These are phyloP conservation scores for Paracoccidioides lutzii DNA, from an alignment of 2,329 filamentous ascomycete species.

Conservation along the genomic window DNA sequence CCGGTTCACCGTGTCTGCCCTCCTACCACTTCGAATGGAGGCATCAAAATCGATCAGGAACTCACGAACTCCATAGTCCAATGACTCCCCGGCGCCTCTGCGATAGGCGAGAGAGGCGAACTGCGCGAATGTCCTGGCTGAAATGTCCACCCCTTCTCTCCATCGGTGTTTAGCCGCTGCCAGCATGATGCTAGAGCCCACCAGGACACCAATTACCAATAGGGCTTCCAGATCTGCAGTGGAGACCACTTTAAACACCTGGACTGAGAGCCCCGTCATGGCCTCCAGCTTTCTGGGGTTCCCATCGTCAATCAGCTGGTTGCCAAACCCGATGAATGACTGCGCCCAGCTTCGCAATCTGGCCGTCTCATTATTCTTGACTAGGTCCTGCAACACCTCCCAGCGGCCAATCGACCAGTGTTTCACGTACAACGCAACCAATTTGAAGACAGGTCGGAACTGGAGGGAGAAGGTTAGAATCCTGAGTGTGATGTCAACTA, in stretches of 20 bases:
- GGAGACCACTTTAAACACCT: slow-evolving; percentile 10
- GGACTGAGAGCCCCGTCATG: slow-evolving; percentile 11
- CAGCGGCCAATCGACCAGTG: slow-evolving; percentile 12
- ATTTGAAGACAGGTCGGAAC: slow-evolving; percentile 10
- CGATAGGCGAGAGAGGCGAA: slow-evolving; percentile 12
- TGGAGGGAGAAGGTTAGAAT: slow-evolving; percentile 9
- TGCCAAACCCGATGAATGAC: slow-evolving; percentile 8
- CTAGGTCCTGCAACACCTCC: slow-evolving; percentile 17
- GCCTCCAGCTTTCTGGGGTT: slow-evolving; percentile 11
- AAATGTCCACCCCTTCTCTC: slow-evolving; percentile 13
- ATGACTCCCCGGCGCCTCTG: slow-evolving; percentile 11
- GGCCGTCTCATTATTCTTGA: slow-evolving; percentile 11
- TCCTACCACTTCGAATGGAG: slow-evolving; percentile 10
- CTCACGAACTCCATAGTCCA: slow-evolving; percentile 13
- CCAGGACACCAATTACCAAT: slow-evolving; percentile 6
- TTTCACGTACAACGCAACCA: slow-evolving; percentile 13
- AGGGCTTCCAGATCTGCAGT: slow-evolving; percentile 10
- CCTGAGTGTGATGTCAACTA: slow-evolving; percentile 10
- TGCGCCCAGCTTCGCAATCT: slow-evolving; percentile 15
- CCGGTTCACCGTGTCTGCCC: slow-evolving; percentile 13
- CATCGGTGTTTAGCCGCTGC: slow-evolving; percentile 11
- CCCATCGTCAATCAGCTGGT: slow-evolving; percentile 10
- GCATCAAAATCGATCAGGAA: slow-evolving; percentile 14
- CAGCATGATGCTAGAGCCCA: slow-evolving; percentile 9
- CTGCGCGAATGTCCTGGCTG: slow-evolving; percentile 10